These are phyloP conservation scores for Ceratocystis cubensis DNA, from an alignment of 2,329 filamentous ascomycete species.

Conservation along the genomic window DNA sequence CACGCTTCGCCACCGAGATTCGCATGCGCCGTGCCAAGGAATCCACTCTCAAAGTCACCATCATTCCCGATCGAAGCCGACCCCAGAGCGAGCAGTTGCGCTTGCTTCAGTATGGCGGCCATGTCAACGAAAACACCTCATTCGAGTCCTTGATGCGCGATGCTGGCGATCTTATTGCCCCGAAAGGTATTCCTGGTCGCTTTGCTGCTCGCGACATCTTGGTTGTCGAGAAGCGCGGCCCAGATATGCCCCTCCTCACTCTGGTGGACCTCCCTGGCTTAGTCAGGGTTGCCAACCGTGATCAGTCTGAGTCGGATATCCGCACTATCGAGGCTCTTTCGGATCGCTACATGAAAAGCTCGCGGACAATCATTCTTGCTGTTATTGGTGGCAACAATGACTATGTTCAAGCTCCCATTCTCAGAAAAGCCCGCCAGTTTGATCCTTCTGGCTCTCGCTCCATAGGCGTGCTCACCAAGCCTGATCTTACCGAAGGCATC, in stretches of 20 bases:
- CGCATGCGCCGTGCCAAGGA: conserved; percentile 39
- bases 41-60: conserved; percentile 37
- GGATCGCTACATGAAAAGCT: conserved; percentile 43
- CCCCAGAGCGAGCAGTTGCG: conserved; percentile 36
- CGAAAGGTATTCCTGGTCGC: conserved; percentile 37
- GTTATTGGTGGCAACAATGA: conserved; percentile 45
- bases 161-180: conserved; percentile 40
- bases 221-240: conserved; percentile 46
- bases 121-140: conserved; percentile 33
- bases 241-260: conserved; percentile 46
- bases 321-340: conserved; percentile 40
- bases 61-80: conserved; percentile 42
- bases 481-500: conserved; percentile 41
- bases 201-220: conserved; percentile 43
- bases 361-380: conserved; percentile 43
- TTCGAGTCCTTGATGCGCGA: conserved; percentile 41
- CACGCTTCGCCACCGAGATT: conserved; percentile 49
- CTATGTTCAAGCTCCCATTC: conserved; percentile 40
- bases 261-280: conserved; percentile 51
- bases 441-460: conserved; percentile 38
- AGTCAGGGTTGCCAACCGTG: conserved; percentile 40
- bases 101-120: conserved; percentile 38
- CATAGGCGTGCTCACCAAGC: conserved; percentile 42
- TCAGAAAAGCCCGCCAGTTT: conserved; percentile 39
- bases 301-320: conserved; percentile 42